A percentile compares a stretch with the other conserved stretches of the same genome.
Conservation (phyloP, 2,329 filamentous ascomycete species). For the Davidsoniella eucalypti region DNA sequence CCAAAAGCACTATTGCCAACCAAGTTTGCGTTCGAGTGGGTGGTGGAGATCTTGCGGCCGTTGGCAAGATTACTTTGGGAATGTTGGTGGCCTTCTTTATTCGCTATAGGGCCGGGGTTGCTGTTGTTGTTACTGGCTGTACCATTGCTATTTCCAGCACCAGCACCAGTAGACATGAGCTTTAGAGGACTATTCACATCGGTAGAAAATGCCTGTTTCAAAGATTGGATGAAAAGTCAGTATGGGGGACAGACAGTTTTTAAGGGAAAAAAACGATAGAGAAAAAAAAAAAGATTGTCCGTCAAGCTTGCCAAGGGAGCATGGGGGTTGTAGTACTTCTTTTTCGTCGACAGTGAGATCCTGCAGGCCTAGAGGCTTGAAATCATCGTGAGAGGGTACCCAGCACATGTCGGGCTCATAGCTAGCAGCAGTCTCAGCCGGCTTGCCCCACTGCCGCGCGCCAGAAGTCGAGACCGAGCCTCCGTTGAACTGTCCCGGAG, state of each 20-base stretch:
- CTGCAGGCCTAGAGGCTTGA: constrained; percentile 54
- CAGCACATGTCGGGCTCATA: constrained; percentile 86
- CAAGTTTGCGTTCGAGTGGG: constrained; percentile 44
- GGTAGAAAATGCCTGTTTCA: constrained; percentile 51
- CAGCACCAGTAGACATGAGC: constrained; percentile 54
- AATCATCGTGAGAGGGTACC: constrained; percentile 50
- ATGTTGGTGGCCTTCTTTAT: constrained; percentile 9
- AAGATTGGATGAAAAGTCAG: neutral
- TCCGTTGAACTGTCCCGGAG: constrained; percentile 39
- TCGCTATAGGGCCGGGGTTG: neutral
- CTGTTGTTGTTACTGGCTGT: constrained; percentile 24
- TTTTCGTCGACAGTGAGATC: constrained; percentile 50
- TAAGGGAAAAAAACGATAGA: neutral
- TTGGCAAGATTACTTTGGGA: constrained; percentile 37
- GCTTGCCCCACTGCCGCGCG: constrained; percentile 59
- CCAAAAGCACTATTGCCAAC: constrained; percentile 33
- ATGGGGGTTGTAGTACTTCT: constrained; percentile 25
- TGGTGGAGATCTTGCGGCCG: constrained; percentile 69
- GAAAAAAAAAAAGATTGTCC: neutral
- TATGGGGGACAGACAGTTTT: neutral
- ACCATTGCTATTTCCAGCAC: constrained; percentile 42
- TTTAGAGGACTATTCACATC: constrained; percentile 80
- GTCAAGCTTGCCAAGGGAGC: constrained; percentile 16
- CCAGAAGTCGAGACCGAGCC: neutral
- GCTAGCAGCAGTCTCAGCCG: constrained; percentile 51